Evolutionary conservation across 441 rosid genomes (phyloP), one percentile per base, ranked within the genome.

Genomic region (Pelargonium cotyledonis): DNA sequence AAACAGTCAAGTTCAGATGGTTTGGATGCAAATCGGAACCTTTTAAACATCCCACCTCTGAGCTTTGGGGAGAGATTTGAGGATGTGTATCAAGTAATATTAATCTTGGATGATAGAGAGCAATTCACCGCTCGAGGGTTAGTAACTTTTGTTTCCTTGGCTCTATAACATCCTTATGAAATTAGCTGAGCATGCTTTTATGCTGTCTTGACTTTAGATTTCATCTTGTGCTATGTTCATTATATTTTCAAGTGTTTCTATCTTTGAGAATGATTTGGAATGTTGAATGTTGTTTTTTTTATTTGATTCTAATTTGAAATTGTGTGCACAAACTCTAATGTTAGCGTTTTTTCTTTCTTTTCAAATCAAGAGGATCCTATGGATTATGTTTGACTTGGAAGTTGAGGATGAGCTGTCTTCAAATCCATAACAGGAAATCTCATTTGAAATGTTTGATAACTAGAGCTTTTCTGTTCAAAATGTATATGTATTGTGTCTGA

Each of bases 61-160:
- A 77, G 75, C 74, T 80, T 69, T 6, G 95, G 94, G 75, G 96
- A 89, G 80, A 79, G 81, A 29, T 94, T 94, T 81, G 89, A 83
- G 79, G 92, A 88, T 77, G 79, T 74, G 46, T 94, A 94, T 81
- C 85, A 87, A 73, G 89, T 91, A 44, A 72, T 88, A 65, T 75
- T 91, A 78, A 86, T 91, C 72, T 74, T 94, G 75, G 97, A 94
- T 83, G 93, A 91, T 55, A 81, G 96, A 65, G 97, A 94, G 84
- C 92, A 94, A 70, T 94, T 89, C 84, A 84, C 89, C 43, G 70
- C 74, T 67, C 89, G 78, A 29, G 92, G 98, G 97, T 93, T 53
- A 53, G 90, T 83, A 10, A 31, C 68, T 78, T 68, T 43, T 46
- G 16, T 55, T 67, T 65, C 64, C n/a, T 43, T 41, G 12, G 41